Evolutionary conservation across 768 basidiomycete genomes (phyloP), one percentile per base, ranked within the genome.

Genomic region (Phlegmacium glaucopus): DNA sequence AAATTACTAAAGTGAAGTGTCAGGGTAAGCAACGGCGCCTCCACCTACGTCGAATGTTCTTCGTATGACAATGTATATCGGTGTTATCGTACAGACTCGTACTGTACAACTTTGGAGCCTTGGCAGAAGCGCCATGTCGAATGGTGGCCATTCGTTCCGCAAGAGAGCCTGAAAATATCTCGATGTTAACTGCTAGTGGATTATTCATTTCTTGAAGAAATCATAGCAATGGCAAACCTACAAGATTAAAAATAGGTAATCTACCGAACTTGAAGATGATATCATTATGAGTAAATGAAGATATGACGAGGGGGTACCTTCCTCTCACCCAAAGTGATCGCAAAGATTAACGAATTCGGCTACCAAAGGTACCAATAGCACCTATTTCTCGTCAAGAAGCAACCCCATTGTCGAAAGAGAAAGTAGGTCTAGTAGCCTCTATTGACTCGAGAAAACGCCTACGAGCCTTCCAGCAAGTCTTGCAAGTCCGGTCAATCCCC

Each of bases 21-120:
- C 66, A 1, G 66, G 66, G 48, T 72, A 65, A 5, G 65, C 64
- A 47, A 71, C 71, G 17, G 64, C 68, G 17, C 64, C 61, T 7
- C 71, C 71, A 28, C 70, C 71, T 6, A 72, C 71, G 4, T 70
- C 71, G 42, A 72, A 72, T 9, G 69, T 65, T 17, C 69, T 55
- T 17, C 71, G 64, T 26, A 70, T 57, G 52, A 72, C 61, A 32
- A 68, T 71, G 53, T 67, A 71, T 27, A 70, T 68, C 2, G 71
- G 70, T 4, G 58, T 60, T 4, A 64, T 63, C 8, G 67, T 65
- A n/a, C 64, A n/a, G n/a, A n/a, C n/a, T n/a, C n/a, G n/a, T n/a
- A n/a, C n/a, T 59, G 50, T 71, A 72, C 16, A 72, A 50, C n/a
- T n/a, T n/a, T 1, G 69, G 64, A 26, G 66, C 62, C 59, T 69